These are phyloP conservation scores for Colletotrichum tofieldiae DNA, from an alignment of 2,329 filamentous ascomycete species.

Conservation along the genomic window DNA sequence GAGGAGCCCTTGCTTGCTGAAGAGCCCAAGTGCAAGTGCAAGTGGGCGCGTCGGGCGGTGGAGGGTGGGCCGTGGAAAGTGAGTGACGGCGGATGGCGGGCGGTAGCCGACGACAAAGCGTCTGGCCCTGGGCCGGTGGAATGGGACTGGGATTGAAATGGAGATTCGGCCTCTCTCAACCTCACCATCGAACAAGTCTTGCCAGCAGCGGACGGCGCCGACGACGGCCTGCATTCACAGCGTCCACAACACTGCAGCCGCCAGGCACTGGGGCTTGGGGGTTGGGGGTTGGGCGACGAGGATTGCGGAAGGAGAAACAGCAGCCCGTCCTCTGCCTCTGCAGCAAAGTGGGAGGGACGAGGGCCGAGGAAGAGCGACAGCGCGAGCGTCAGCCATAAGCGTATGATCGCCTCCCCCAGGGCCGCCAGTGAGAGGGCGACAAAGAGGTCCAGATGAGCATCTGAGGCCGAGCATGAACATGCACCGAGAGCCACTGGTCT, in stretches of 20 bases:
- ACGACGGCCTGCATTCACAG: neutral
- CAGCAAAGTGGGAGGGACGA: neutral
- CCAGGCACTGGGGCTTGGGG: neutral
- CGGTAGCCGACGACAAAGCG: neutral
- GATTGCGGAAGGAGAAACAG: neutral
- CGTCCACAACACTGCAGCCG: neutral
- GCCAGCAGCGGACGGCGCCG: neutral
- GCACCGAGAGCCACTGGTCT: constrained; percentile 18
- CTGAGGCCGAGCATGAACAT: constrained; percentile 6
- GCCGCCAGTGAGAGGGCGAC: constrained; percentile 13
- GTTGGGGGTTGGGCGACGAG: neutral
- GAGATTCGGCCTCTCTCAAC: neutral
- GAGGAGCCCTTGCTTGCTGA: constrained; percentile 3
- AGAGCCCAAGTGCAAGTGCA: neutral
- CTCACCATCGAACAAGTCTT: neutral
- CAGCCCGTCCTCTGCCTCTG: neutral
- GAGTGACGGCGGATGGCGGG: neutral
- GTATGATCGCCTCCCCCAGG: neutral
- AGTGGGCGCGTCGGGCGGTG: neutral
- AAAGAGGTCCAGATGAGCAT: constrained; percentile 7
- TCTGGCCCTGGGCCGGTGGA: neutral
- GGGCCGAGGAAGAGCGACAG: neutral
- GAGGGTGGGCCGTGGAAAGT: neutral
- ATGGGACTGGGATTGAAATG: neutral
- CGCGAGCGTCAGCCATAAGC: neutral